Percentiles rank a stretch among this genome's conserved stretches.
These are phyloP conservation scores for Catunica adiposa DNA, from an alignment of 2,329 filamentous ascomycete species.

Conservation along the genomic window DNA sequence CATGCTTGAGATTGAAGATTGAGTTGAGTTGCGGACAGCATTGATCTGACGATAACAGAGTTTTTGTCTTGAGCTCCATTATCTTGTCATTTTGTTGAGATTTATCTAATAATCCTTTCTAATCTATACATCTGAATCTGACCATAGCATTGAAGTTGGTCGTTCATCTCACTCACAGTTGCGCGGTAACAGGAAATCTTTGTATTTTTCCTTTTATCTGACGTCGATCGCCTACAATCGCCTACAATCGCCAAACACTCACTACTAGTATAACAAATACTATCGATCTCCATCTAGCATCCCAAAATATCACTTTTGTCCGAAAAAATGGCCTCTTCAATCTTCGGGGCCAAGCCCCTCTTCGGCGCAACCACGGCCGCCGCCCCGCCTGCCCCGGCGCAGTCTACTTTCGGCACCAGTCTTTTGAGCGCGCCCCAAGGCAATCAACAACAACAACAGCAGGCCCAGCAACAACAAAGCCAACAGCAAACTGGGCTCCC, in stretches of 20 bases:
- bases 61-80: not conserved
- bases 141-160: too few relatives aligned
- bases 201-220: too few relatives aligned
- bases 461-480: conserved; percentile 26
- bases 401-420: conserved; percentile 10
- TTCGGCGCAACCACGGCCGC: conserved; percentile 23
- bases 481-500: conserved; percentile 29
- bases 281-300: not conserved
- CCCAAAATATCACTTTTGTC: not conserved
- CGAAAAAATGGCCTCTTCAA: not conserved
- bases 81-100: too few relatives aligned
- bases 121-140: too few relatives aligned
- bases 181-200: too few relatives aligned
- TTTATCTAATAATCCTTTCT: too few relatives aligned
- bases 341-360: conserved; percentile 11
- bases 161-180: too few relatives aligned
- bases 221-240: too few relatives aligned
- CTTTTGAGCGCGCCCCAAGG: conserved; percentile 12
- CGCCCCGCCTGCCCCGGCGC: conserved; percentile 25
- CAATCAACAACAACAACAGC: conserved; percentile 16
- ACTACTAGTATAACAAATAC: too few relatives aligned
- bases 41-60: not conserved
- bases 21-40: not conserved
- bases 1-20: not conserved
- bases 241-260: too few relatives aligned